Base-by-base conservation (phyloP, 495 filamentous ascomycete species). In the Xylaria scruposa region DNA sequence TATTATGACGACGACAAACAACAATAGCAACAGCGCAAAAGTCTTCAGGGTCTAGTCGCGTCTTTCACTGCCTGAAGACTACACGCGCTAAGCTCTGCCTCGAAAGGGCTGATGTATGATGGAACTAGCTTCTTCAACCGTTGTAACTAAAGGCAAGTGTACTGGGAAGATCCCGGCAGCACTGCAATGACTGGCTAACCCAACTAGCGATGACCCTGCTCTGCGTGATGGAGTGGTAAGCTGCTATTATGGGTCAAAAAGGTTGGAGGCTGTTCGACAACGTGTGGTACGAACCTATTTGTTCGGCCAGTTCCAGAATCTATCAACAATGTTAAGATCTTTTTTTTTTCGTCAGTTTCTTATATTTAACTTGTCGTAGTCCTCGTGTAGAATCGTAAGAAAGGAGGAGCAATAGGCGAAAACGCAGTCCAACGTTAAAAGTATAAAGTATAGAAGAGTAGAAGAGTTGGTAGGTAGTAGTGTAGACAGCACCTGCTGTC, bases 141-240 rank as follows among this genome's bases (percentile, higher is more conserved):
- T 64, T 66, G 62, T 63, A 49, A 49, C 61, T 67, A 64, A n/a
- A 54, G n/a, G 51, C 29, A 67, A 67, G 49, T 53, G 67, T 71
- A 42, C 62, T 68, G 46, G 70, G 70, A 72, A 24, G 44, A 72
- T 44, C 70, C 70, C 59, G 49, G 63, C 46, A 72, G 46, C 40
- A 54, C 60, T 69, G 70, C 72, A 71, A 71, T 73, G 75, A 73
- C 75, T 67, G 65, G 68, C 67, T 65, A 75, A 70, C 64, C 58
- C 67, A 74, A 75, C 74, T 73, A 68, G 72, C 77, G 68, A 70
- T 72, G 76, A 71, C 77, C 76, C 75, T 79, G 77, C 61, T 67
- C 38, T 65, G 59, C 44, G 60, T 65, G 74, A 78, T 78, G 74
- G 74, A 72, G 66, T 74, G 74, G 72, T 75, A 76, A 76, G 76